Evolutionary conservation across 2,329 filamentous ascomycete species (phyloP).

Genomic region (Claviceps maximensis): DNA sequence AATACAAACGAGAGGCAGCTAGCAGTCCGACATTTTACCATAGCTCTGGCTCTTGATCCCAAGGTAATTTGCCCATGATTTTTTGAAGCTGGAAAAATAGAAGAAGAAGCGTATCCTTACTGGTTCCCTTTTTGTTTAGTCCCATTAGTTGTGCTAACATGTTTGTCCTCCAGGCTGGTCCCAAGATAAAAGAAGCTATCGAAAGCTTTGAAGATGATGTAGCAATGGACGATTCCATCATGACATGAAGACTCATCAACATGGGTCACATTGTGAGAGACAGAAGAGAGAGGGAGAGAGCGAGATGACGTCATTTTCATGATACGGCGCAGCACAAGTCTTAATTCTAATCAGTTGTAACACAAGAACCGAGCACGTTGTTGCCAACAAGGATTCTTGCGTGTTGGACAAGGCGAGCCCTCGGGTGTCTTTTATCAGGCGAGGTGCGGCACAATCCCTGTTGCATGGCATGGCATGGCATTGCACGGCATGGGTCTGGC

Average conservation of each 20-base stretch:
- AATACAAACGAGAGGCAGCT: conserved; percentile 57
- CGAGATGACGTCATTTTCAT: not conserved
- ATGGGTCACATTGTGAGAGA: not conserved
- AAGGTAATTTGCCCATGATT: conserved; percentile 51
- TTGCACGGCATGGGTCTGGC: conserved; percentile 2
- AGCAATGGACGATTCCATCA: conserved; percentile 54
- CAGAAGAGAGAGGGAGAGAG: not conserved
- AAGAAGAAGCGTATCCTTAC: not conserved
- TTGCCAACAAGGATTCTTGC: not conserved
- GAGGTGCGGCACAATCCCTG: not conserved
- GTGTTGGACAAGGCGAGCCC: not conserved
- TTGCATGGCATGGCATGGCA: conserved; percentile 3
- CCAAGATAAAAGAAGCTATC: conserved; percentile 93
- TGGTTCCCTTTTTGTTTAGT: not conserved
- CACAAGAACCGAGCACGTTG: not conserved
- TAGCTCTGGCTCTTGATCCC: conserved; percentile 86
- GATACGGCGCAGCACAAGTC: conserved; percentile 9
- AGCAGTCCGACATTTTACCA: conserved; percentile 89
- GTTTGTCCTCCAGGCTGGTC: conserved; percentile 51
- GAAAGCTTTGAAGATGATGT: conserved; percentile 77
- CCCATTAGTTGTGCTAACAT: not conserved
- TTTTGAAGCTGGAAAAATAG: not conserved
- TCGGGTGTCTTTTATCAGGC: not conserved
- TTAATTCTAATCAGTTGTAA: not conserved
- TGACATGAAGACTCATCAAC: conserved; percentile 25